Evolutionary conservation across 768 basidiomycete species (phyloP), one percentile per base, ranked within the genome.

Genomic region (Austroboletus eburneus): DNA sequence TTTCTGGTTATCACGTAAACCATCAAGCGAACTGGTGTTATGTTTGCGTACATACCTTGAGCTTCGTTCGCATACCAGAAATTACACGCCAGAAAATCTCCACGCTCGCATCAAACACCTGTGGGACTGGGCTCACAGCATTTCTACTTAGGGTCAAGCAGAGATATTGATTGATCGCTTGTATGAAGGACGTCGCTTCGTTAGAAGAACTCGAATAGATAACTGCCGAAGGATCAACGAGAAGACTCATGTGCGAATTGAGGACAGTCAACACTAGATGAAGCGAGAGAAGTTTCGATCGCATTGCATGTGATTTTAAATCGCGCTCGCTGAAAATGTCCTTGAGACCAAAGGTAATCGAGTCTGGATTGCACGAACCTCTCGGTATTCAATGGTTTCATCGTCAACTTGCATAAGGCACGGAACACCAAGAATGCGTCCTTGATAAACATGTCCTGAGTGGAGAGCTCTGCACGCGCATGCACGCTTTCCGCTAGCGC

Each of bases 81-180:
- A 98, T 66, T 40, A 96, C 87, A 57, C 91, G 80, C 92, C 95
- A 97, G 69, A 98, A 98, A 49, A 98, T 96, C 70, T 98, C 96
- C 40, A 97, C 94, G 59, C 91, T 92, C 42, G 93, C 83, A 63
- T 99, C 96, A 66, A 99, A 99, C 13, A 99, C 94, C 66, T 95
- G 94, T 2, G 87, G 86, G 7, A 98, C 92, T 3, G 93, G 83
- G 64, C 90, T 92, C 50, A 97, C 89, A 39, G 94, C 94, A 62
- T 98, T 99, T 45, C 96, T 79, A 56, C 91, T 96, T 56, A 99
- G 68, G 53, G 85, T 86, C 46, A 96, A 69, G 63, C 94, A 97
- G 36, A 99, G 79, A 69, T 98, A 97, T 63, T 97, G 95, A 61
- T 92, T 97, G 53, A 93, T 80, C 14, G 92, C 94, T 63, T 97